phyloP scores from a whole-genome alignment of 257 asterid genomes.

The Solanum bulbocastanum region DNA sequence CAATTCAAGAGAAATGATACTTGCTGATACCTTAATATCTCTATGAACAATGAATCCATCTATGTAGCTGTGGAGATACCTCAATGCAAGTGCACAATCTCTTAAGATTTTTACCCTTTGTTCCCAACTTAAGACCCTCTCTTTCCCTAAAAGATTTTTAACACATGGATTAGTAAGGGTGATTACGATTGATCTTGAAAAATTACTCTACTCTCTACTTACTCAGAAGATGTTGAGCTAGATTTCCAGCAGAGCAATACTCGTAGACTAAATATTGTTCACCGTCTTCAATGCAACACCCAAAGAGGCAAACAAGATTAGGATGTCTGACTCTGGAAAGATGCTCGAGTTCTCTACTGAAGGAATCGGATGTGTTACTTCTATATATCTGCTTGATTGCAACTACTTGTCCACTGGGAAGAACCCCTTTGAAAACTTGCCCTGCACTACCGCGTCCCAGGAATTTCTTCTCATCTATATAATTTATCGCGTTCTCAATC shows the following conservation, averaged over 20 bases:
- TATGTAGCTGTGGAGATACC: slow-evolving; percentile 50
- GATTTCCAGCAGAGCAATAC: slow-evolving; percentile 64
- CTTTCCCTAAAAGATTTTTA: slow-evolving; percentile 37
- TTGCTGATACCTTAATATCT: slow-evolving; percentile 67
- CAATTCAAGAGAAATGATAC: neutral
- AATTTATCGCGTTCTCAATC: slow-evolving; percentile 49
- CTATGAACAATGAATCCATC: slow-evolving; percentile 83
- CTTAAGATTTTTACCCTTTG: slow-evolving; percentile 56
- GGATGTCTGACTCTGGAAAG: slow-evolving; percentile 76
- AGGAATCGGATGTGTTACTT: slow-evolving; percentile 59
- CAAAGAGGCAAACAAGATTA: slow-evolving; percentile 64
- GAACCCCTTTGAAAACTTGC: slow-evolving; percentile 58
- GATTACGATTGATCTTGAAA: neutral
- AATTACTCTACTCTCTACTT: neutral
- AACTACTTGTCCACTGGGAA: slow-evolving; percentile 75
- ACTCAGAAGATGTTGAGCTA: slow-evolving; percentile 66
- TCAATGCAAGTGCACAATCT: slow-evolving; percentile 67
- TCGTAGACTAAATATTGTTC: slow-evolving; percentile 72
- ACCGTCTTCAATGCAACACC: slow-evolving; percentile 64
- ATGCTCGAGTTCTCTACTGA: slow-evolving; percentile 51
- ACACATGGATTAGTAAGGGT: neutral
- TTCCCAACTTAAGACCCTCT: slow-evolving; percentile 49
- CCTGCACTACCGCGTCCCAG: slow-evolving; percentile 90
- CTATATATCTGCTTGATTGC: slow-evolving; percentile 65
- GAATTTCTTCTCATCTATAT: slow-evolving; percentile 31